phyloP scores from a whole-genome alignment of 1,284 basidiomycete genomes.

The Ganoderma meredithae region DNA sequence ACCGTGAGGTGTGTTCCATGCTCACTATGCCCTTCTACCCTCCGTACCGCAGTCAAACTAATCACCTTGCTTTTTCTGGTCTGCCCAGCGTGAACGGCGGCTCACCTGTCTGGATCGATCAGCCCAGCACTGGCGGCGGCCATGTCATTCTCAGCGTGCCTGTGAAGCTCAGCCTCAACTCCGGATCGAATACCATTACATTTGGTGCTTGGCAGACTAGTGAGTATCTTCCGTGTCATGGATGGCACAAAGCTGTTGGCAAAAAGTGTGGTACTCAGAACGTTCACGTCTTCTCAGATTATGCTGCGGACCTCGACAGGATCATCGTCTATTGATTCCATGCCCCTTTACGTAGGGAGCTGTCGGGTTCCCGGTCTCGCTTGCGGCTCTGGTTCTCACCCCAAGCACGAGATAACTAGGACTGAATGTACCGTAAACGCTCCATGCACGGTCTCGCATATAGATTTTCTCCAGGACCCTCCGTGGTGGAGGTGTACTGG shows the following conservation, averaged over 20 bases:
- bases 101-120: slow-evolving; percentile 56
- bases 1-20: slow-evolving; percentile 57
- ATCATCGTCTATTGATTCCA: slow-evolving; percentile 58
- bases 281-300: slow-evolving; percentile 46
- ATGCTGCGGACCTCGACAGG: slow-evolving; percentile 68
- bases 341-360: not conserved
- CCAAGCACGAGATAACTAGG: slow-evolving; percentile 8
- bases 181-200: slow-evolving; percentile 60
- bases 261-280: not conserved
- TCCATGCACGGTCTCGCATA: not conserved
- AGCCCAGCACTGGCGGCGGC: slow-evolving; percentile 63
- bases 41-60: not conserved
- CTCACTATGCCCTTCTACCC: not conserved
- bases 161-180: slow-evolving; percentile 57
- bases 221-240: slow-evolving; percentile 39
- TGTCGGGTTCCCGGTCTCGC: no score
- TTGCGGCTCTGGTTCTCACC: not conserved
- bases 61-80: not conserved
- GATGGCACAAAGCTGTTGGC: not conserved
- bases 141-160: slow-evolving; percentile 62
- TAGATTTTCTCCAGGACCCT: not conserved
- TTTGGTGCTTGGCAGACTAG: slow-evolving; percentile 59
- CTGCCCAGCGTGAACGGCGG: slow-evolving; percentile 62
- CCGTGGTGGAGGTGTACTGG: no score
- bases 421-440: slow-evolving; percentile 8